These are phyloP conservation scores for Backusella tuberculispora DNA, from an alignment of 192 early-diverging fungal genomes.

Conservation along the genomic window DNA sequence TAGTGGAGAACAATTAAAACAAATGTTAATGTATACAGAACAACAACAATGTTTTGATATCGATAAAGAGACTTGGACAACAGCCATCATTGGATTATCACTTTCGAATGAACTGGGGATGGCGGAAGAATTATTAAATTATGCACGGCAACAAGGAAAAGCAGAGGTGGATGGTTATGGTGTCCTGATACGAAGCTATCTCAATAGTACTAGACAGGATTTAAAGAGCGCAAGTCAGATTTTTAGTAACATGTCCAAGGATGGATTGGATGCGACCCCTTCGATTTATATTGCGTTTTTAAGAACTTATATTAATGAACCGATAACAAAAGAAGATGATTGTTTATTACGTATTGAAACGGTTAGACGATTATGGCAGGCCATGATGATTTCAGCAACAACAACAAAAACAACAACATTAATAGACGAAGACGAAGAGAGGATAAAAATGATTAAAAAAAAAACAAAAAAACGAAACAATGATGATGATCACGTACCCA, in stretches of 20 bases:
- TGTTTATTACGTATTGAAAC: background rate
- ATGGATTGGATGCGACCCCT: background rate
- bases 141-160: background rate
- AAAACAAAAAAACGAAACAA: too few species aligned
- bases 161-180: background rate
- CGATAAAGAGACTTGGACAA: background rate
- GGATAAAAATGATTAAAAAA: too few species aligned
- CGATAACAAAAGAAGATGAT: background rate
- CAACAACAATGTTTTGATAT: background rate
- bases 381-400: background rate
- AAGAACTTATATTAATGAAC: background rate
- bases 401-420: too few species aligned
- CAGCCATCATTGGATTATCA: background rate
- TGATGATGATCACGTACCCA: too few species aligned
- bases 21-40: background rate
- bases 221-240: background rate
- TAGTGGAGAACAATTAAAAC: background rate
- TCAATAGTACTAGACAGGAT: background rate
- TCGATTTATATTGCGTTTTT: slow-evolving; percentile 4
- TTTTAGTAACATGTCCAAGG: background rate
- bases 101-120: background rate
- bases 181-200: background rate
- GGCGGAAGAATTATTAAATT: background rate
- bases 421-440: too few species aligned
- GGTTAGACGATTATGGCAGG: slow-evolving; percentile 18